Percentiles rank a stretch among this genome's conserved stretches.
Conservation (phyloP, 2,329 filamentous ascomycete species). For the Colletotrichum sp. region DNA sequence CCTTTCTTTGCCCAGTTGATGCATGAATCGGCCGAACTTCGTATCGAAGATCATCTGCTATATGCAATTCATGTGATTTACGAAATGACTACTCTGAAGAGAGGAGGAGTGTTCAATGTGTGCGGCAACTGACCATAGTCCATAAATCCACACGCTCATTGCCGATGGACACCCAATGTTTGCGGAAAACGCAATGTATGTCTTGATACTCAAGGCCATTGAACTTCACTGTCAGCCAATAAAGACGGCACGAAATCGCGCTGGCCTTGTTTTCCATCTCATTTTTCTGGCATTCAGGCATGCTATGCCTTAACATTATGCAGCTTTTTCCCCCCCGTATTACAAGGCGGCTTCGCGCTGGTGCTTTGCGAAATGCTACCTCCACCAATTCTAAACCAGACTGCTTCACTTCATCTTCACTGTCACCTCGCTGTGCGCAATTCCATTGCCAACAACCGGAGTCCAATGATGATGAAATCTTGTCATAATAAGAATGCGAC, state of each 20-base stretch:
- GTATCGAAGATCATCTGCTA: neutral
- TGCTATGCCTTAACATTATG: rapidly evolving
- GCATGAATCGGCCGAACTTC: neutral
- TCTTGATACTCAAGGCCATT: neutral
- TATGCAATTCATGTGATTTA: neutral
- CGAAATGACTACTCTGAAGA: neutral
- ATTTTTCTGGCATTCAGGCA: rapidly evolving
- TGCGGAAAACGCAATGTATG: rapidly evolving
- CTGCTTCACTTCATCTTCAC: neutral
- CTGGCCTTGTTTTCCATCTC: neutral
- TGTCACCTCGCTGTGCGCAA: rapidly evolving
- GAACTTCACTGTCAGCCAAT: neutral
- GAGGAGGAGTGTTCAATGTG: rapidly evolving
- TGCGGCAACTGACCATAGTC: rapidly evolving
- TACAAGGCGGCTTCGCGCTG: neutral
- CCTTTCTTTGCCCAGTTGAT: neutral
- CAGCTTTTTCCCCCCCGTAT: neutral
- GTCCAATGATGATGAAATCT: neutral
- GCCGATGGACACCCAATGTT: neutral
- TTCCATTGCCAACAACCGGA: neutral
- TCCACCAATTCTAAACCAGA: neutral
- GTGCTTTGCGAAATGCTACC: neutral
- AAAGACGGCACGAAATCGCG: neutral
- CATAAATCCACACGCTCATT: neutral
- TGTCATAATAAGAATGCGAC: neutral